These are phyloP conservation scores for Encephalitozoon romaleae DNA, from an alignment of 371 early-diverging fungal species.

Conservation along the genomic window DNA sequence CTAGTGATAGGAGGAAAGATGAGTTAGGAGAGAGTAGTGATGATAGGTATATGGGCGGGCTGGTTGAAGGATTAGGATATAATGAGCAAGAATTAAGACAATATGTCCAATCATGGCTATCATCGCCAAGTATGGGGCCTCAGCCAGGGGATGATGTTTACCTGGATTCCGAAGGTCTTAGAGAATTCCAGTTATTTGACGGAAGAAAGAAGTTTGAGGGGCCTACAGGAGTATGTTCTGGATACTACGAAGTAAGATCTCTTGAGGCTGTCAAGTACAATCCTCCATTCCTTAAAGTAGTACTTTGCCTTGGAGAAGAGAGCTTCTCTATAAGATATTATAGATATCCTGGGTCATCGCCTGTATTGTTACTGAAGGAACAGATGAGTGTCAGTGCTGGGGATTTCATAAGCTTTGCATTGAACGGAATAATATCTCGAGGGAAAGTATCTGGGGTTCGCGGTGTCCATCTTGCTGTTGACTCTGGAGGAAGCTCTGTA, in stretches of 20 bases:
- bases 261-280: background rate
- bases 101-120: constrained; percentile 8
- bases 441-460: background rate
- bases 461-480: background rate
- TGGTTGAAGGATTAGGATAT: background rate
- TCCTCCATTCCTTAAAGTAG: background rate
- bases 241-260: background rate
- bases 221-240: background rate
- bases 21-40: background rate
- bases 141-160: background rate
- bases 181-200: background rate
- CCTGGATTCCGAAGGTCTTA: background rate
- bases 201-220: background rate
- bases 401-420: background rate
- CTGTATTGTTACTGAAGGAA: background rate
- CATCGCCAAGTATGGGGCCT: background rate
- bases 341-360: background rate
- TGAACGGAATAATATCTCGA: background rate
- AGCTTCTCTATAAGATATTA: background rate
- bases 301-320: background rate
- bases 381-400: background rate
- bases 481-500: background rate
- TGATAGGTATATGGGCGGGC: background rate
- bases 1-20: background rate
- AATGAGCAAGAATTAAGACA: background rate